phyloP scores from a whole-genome alignment of 495 filamentous ascomycete species.

The Friedmanniomyces endolithicus region DNA sequence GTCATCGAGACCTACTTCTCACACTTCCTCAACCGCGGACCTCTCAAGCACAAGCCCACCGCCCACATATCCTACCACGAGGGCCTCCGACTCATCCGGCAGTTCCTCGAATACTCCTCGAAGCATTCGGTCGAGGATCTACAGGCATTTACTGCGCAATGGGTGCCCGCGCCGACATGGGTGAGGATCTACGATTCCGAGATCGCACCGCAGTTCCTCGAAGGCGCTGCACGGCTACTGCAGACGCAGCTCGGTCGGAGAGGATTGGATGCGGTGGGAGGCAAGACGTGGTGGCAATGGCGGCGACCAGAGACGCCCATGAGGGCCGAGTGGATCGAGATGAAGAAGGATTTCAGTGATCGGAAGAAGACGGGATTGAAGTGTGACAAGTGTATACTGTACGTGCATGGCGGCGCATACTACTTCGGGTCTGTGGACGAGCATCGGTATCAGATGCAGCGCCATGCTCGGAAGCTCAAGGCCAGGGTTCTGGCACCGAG shows the following conservation, averaged over 20 bases:
- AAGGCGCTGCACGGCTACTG: conserved; percentile 48
- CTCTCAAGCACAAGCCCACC: conserved; percentile 61
- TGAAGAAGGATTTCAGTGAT: conserved; percentile 66
- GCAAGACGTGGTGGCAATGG: conserved; percentile 92
- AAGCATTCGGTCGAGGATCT: conserved; percentile 84
- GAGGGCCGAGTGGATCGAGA: conserved; percentile 90
- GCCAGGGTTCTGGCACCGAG: conserved; percentile 76
- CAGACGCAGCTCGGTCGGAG: conserved; percentile 59
- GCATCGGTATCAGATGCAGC: conserved; percentile 90
- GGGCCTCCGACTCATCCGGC: conserved; percentile 75
- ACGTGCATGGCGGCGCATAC: conserved; percentile 77
- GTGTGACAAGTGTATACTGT: conserved; percentile 73
- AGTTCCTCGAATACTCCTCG: conserved; percentile 70
- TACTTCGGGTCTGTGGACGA: conserved; percentile 89
- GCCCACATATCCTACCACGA: conserved; percentile 86
- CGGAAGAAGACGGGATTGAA: conserved; percentile 46
- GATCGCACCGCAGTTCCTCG: conserved; percentile 50
- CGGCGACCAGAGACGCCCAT: conserved; percentile 48
- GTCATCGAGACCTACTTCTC: conserved; percentile 65
- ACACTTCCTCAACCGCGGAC: conserved; percentile 74
- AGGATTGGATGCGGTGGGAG: conserved; percentile 63
- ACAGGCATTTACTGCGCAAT: conserved; percentile 78
- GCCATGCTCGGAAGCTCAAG: conserved; percentile 85
- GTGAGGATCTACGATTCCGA: conserved; percentile 63
- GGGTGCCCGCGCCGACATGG: conserved; percentile 82